These are phyloP conservation scores for Tricholoma furcatifolium DNA, from an alignment of 768 basidiomycete genomes.

Conservation along the genomic window DNA sequence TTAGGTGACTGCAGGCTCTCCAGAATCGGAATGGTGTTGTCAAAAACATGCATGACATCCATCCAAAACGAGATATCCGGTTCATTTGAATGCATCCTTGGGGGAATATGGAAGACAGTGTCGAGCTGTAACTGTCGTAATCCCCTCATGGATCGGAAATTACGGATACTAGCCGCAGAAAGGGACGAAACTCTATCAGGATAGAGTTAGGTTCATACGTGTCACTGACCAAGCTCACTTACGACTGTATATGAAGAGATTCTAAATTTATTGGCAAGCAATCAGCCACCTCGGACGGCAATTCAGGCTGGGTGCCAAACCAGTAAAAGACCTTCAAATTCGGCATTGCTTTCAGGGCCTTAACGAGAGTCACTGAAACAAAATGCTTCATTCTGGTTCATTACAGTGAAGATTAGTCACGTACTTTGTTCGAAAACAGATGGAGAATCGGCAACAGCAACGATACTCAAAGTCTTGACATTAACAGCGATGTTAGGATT, in stretches of 20 bases:
- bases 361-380: slow-evolving; percentile 31
- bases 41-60: not conserved
- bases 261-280: slow-evolving; percentile 27
- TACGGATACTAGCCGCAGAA: not conserved
- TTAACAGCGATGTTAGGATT: slow-evolving; percentile 32
- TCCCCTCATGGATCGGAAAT: not conserved
- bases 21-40: not conserved
- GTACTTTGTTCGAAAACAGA: slow-evolving; percentile 36
- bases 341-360: slow-evolving; percentile 27
- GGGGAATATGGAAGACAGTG: slow-evolving; percentile 5
- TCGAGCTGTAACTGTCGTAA: slow-evolving; percentile 13
- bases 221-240: slow-evolving; percentile 4
- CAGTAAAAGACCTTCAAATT: slow-evolving; percentile 37
- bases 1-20: slow-evolving; percentile 2
- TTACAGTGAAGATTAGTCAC: not conserved
- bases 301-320: slow-evolving; percentile 31
- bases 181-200: not conserved
- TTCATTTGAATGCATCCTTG: slow-evolving; percentile 4
- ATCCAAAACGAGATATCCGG: slow-evolving; percentile 6
- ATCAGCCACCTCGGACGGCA: slow-evolving; percentile 26
- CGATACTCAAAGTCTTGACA: slow-evolving; percentile 35
- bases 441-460: slow-evolving; percentile 33
- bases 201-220: not conserved
- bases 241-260: slow-evolving; percentile 31
- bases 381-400: not conserved